phyloP scores from a whole-genome alignment of 495 filamentous ascomycete species.

The Apiosordaria backusii region DNA sequence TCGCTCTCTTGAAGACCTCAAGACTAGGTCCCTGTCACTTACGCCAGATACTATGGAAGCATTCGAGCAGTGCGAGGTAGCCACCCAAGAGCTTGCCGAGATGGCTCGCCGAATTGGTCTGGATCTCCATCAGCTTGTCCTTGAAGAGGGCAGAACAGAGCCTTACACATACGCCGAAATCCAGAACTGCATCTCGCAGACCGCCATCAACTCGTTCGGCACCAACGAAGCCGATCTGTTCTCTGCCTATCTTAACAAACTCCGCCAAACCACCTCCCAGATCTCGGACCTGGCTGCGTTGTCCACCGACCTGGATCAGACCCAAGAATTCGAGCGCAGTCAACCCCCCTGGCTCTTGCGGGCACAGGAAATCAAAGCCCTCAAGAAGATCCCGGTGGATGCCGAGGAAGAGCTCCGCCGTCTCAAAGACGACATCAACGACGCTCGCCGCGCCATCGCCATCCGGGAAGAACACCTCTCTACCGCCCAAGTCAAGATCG shows the following conservation, averaged over 20 bases:
- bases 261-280: conserved; percentile 60
- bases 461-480: conserved; percentile 64
- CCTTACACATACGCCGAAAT: conserved; percentile 65
- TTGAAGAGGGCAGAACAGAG: conserved; percentile 69
- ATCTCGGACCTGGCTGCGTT: conserved; percentile 71
- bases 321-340: conserved; percentile 76
- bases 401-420: conserved; percentile 74
- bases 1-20: conserved; percentile 73
- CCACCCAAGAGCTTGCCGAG: conserved; percentile 61
- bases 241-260: conserved; percentile 60
- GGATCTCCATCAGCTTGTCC: conserved; percentile 59
- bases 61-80: conserved; percentile 57
- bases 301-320: conserved; percentile 71
- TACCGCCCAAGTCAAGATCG: conserved; percentile 81
- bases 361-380: conserved; percentile 69
- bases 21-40: conserved; percentile 71
- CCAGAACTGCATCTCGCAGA: conserved; percentile 55
- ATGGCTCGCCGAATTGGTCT: conserved; percentile 66
- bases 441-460: conserved; percentile 59
- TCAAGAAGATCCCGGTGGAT: conserved; percentile 72
- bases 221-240: conserved; percentile 59
- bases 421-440: conserved; percentile 69
- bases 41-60: conserved; percentile 51
- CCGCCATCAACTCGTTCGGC: conserved; percentile 47
- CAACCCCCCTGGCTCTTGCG: conserved; percentile 78